Conservation (phyloP, 306 rosid genomes). For the Cicer bijugum region DNA sequence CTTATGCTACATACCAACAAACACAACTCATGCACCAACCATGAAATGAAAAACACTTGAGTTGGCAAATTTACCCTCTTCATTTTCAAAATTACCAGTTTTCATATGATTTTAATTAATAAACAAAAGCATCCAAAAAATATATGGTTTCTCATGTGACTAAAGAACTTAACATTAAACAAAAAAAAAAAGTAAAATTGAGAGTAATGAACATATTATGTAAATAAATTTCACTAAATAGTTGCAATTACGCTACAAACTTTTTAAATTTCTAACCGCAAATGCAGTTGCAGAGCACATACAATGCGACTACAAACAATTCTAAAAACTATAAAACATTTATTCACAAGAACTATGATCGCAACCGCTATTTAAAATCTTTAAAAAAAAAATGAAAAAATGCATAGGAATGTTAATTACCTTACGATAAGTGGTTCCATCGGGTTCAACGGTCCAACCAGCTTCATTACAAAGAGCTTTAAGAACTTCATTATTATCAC, state of each 20-base stretch:
- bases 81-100: constrained; percentile 33
- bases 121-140: constrained; percentile 16
- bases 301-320: no score
- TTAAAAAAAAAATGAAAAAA: background rate
- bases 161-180: background rate
- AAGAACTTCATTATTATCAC: constrained; percentile 95
- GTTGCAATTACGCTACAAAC: no score
- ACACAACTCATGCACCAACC: constrained; percentile 41
- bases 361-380: background rate
- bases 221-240: no score
- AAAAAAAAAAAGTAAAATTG: background rate
- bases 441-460: constrained; percentile 92
- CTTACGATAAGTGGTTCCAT: constrained; percentile 96
- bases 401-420: constrained; percentile 45
- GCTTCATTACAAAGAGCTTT: constrained; percentile 93
- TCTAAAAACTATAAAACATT: no score
- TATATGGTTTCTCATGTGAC: constrained; percentile 48
- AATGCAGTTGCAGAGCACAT: no score
- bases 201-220: background rate
- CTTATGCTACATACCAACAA: constrained; percentile 44
- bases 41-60: constrained; percentile 19
- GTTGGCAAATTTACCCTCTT: constrained; percentile 41
- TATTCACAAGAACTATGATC: no score
- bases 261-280: no score
- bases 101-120: constrained; percentile 8